Evolutionary conservation across 1,284 basidiomycete genomes (phyloP).

Genomic region (Cryptococcus sp.): DNA sequence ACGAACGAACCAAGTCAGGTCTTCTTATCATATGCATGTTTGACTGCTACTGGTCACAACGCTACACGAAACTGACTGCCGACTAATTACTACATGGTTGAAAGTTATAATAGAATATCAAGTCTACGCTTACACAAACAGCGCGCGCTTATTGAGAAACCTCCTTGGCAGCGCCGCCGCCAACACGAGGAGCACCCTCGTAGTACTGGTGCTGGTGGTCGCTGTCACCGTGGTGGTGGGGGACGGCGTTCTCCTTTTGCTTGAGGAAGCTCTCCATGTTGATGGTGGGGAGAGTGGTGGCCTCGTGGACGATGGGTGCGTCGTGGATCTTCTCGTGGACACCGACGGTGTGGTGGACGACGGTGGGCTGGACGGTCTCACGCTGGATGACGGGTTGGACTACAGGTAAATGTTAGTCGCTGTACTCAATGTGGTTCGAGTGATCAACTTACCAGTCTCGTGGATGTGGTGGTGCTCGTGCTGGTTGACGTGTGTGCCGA

Average conservation of each 20-base stretch:
- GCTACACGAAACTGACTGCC: no score
- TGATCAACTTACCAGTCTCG: conserved; percentile 36
- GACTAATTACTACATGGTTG: no score
- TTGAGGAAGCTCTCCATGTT: conserved; percentile 45
- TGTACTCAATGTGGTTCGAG: not conserved
- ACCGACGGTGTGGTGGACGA: conserved; percentile 49
- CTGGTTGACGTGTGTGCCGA: conserved; percentile 43
- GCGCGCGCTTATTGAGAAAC: conserved; percentile 2
- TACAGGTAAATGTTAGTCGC: conserved; percentile 12
- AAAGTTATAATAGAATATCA: no score
- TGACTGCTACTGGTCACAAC: no score
- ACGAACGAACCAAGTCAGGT: no score
- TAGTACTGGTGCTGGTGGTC: conserved; percentile 49
- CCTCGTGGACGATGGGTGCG: conserved; percentile 46
- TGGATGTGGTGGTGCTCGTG: conserved; percentile 54
- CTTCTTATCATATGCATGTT: no score
- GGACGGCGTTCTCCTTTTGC: conserved; percentile 28
- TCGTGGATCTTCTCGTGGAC: conserved; percentile 51
- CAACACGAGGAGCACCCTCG: conserved; percentile 43
- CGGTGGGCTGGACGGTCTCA: conserved; percentile 50
- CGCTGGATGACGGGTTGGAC: conserved; percentile 52
- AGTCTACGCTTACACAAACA: no score
- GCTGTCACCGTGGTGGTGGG: conserved; percentile 35
- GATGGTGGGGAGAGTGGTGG: conserved; percentile 46
- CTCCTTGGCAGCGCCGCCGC: conserved; percentile 16